These are phyloP conservation scores for Shiraia bambusicola DNA, from an alignment of 2,329 filamentous ascomycete genomes.

Conservation along the genomic window DNA sequence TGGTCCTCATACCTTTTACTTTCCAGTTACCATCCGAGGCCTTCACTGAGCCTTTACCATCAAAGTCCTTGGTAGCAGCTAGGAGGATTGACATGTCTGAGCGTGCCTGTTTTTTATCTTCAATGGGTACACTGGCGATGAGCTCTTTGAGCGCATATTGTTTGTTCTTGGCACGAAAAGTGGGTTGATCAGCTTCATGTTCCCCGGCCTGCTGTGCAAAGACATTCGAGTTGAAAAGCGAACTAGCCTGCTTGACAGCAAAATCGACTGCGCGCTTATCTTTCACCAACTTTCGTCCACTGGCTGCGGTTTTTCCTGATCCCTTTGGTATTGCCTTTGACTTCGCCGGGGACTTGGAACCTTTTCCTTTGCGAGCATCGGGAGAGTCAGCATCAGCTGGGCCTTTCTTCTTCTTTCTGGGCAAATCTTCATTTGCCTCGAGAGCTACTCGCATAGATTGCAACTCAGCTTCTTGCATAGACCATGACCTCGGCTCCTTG, in stretches of 20 bases:
- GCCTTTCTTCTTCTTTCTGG: slow-evolving; percentile 26
- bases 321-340: slow-evolving; percentile 3
- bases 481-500: slow-evolving; percentile 9
- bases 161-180: slow-evolving; percentile 27
- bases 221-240: slow-evolving; percentile 35
- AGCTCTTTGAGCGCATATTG: slow-evolving; percentile 43
- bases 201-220: slow-evolving; percentile 34
- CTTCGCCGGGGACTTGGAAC: slow-evolving; percentile 10
- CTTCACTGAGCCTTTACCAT: slow-evolving; percentile 41
- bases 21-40: slow-evolving; percentile 43
- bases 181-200: slow-evolving; percentile 26
- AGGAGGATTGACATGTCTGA: slow-evolving; percentile 43
- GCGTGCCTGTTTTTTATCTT: slow-evolving; percentile 34
- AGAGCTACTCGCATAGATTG: slow-evolving; percentile 34
- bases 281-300: slow-evolving; percentile 16
- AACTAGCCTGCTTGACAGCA: slow-evolving; percentile 21
- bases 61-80: slow-evolving; percentile 46
- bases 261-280: slow-evolving; percentile 17
- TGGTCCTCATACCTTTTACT: slow-evolving; percentile 52
- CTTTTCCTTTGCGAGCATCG: slow-evolving; percentile 2
- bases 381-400: slow-evolving; percentile 3
- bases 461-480: slow-evolving; percentile 32
- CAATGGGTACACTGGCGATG: slow-evolving; percentile 43
- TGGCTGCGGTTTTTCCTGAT: slow-evolving; percentile 5
- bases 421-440: slow-evolving; percentile 23